Conservation (phyloP, 441 rosid species). For the Populus tomentosa region DNA sequence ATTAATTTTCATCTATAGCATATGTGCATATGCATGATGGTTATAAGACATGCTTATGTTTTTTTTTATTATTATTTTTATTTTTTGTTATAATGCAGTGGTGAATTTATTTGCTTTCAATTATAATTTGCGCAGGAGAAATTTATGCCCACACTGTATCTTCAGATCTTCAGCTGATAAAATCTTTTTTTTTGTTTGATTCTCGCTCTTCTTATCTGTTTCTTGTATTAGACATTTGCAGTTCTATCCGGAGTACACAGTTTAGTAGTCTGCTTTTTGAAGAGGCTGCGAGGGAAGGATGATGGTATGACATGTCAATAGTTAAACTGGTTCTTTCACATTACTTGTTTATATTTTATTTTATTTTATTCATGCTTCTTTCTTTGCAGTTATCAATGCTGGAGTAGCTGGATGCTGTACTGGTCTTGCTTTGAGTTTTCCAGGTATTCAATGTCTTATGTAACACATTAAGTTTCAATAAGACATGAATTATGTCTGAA, state of each 20-base stretch:
- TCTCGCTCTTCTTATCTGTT: slow-evolving; percentile 11
- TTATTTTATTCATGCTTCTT: slow-evolving; percentile 5
- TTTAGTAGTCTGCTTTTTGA: slow-evolving; percentile 84
- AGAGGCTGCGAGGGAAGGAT: slow-evolving; percentile 85
- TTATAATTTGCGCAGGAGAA: too few relatives aligned
- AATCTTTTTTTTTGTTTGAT: neutral
- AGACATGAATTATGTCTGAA: neutral
- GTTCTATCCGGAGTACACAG: slow-evolving; percentile 85
- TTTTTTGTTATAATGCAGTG: too few relatives aligned
- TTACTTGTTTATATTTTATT: neutral
- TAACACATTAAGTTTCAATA: neutral
- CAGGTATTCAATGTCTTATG: slow-evolving; percentile 41
- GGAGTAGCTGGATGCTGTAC: slow-evolving; percentile 98
- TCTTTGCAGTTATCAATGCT: slow-evolving; percentile 67
- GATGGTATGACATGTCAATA: slow-evolving; percentile 51
- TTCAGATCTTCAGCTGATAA: slow-evolving; percentile 3
- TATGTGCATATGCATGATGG: neutral
- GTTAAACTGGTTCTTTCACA: neutral
- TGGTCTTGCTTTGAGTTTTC: slow-evolving; percentile 85
- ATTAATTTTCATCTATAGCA: neutral
- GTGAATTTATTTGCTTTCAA: too few relatives aligned
- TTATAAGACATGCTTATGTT: too few relatives aligned
- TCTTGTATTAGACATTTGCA: slow-evolving; percentile 56
- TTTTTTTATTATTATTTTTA: too few relatives aligned
- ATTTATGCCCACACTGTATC: neutral